phyloP scores from a whole-genome alignment of 345 rosid species.

The Sapria himalayana region DNA sequence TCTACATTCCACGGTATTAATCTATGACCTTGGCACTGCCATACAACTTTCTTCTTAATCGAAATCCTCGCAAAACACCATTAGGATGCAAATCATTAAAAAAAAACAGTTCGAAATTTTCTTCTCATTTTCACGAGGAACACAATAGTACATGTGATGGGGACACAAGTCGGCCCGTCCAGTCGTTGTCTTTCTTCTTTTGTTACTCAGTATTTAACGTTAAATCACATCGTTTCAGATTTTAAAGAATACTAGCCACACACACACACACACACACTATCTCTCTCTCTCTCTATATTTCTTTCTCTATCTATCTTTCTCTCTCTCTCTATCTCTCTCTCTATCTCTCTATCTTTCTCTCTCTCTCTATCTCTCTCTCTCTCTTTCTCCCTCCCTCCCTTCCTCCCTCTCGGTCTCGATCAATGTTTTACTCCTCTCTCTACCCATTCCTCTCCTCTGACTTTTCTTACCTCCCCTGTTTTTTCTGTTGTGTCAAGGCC shows the following conservation, averaged over 20 bases:
- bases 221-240: constrained; percentile 34
- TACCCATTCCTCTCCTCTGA: too few species aligned
- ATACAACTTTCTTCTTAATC: too few species aligned
- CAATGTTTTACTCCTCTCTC: too few species aligned
- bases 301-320: neutral
- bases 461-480: neutral
- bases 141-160: neutral
- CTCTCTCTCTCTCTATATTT: neutral
- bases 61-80: too few species aligned
- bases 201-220: constrained; percentile 23
- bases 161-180: constrained; percentile 28
- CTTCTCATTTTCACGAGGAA: neutral
- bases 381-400: neutral
- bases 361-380: neutral
- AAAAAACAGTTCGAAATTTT: too few species aligned
- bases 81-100: too few species aligned
- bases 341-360: neutral
- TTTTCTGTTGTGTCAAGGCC: constrained; percentile 5
- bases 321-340: neutral
- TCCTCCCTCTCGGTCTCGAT: neutral
- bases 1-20: too few species aligned
- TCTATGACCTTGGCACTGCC: too few species aligned
- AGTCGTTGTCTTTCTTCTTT: constrained; percentile 23
- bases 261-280: neutral
- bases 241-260: neutral